phyloP scores from a whole-genome alignment of 2,329 filamentous ascomycete species.

The Ophiostoma perfectum region DNA sequence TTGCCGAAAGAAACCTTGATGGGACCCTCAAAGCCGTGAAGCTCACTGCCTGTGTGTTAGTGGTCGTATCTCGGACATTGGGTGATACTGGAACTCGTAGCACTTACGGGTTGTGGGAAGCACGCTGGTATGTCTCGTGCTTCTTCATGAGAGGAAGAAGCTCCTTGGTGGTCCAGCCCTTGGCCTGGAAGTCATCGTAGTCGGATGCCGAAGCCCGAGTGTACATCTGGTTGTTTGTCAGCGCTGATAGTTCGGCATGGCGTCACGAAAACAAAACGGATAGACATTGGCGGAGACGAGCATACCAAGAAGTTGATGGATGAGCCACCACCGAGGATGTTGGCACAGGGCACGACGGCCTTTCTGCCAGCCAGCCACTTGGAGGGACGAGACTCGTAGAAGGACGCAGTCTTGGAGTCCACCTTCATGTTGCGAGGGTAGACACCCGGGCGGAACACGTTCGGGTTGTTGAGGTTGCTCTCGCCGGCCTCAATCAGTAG shows the following conservation, averaged over 20 bases:
- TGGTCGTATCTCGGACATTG: background rate
- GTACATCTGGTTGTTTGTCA: conserved; percentile 49
- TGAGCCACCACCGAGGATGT: conserved; percentile 65
- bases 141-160: conserved; percentile 73
- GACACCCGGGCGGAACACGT: conserved; percentile 69
- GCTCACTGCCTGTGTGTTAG: conserved; percentile 39
- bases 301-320: conserved; percentile 67
- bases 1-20: conserved; percentile 80
- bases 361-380: conserved; percentile 65
- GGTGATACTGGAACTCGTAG: background rate
- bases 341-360: conserved; percentile 68
- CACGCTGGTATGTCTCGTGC: conserved; percentile 70
- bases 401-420: conserved; percentile 74
- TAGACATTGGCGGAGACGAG: background rate
- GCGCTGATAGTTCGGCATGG: background rate
- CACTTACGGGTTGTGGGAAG: conserved; percentile 48
- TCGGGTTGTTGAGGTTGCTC: conserved; percentile 71
- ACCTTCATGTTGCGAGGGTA: conserved; percentile 74
- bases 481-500: conserved; percentile 67
- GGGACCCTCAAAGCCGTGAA: conserved; percentile 72
- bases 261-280: background rate
- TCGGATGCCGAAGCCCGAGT: conserved; percentile 66
- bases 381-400: conserved; percentile 72
- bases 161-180: conserved; percentile 74
- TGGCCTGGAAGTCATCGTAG: conserved; percentile 73